Base-by-base conservation (phyloP, 768 basidiomycete genomes). In the Pisolithus orientalis region DNA sequence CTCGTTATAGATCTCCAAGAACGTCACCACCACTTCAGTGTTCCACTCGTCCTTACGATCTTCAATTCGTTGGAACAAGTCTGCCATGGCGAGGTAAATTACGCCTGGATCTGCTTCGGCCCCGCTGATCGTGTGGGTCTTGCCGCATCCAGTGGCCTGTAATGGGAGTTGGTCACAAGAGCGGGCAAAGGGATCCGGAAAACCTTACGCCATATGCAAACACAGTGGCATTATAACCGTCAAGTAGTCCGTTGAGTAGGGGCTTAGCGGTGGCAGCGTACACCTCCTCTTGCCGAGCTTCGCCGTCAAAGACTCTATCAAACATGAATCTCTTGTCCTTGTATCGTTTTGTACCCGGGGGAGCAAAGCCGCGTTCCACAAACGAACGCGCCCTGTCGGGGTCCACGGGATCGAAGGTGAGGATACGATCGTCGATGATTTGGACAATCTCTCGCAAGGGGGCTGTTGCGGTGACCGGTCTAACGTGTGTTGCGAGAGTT, bases 121-220 rank as follows among this genome's bases (percentile, higher is more conserved):
- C 52, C 95, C 95, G 61, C 93, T 96, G 68, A 99, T 97, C 17
- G 96, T 99, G 70, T 98, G 94, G 5, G 96, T 99, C 71, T 99
- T 99, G 57, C 96, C 96, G 66, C 96, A 98, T n/a, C 96, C 96
- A n/a, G 96, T 98, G 24, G 96, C 96, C 96, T 98, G 63, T 17
- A 40, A 52, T 45, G 42, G 55, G 49, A 45, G 58, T 62, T 50
- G 47, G 57, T 44, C 28, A 58, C 28, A 50, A 28, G 21, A 31
- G 29, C 17, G 14, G 25, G 47, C 25, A 50, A 17, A 38, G 37
- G 8, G 46, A 52, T 48, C 47, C 38, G 39, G 55, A 56, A 44
- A 51, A 38, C 75, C 90, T 67, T 69, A 98, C 96, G 37, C 96
- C 96, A 67, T 99, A 99, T 4, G 96, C 96, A 74, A 99, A 98